A percentile compares a stretch with the other conserved stretches of the same genome.
phyloP scores from a whole-genome alignment of 1,284 basidiomycete genomes.

The Moesziomyces parantarcticus region DNA sequence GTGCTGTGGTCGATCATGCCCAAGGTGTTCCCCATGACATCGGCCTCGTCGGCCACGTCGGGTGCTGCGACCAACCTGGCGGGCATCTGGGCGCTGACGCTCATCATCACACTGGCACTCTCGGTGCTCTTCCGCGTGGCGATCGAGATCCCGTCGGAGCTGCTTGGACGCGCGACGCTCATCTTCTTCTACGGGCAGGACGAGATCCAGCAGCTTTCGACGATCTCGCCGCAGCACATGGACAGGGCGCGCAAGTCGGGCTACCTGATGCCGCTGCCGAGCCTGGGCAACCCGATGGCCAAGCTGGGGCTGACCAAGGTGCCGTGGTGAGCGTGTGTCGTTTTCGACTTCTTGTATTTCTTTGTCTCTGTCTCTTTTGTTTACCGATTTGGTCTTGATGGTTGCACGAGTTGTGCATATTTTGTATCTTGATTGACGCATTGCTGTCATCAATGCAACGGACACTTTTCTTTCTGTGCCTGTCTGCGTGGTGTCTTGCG shows the following conservation, averaged over 20 bases:
- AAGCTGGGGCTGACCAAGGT: constrained; percentile 45
- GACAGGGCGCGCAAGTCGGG: constrained; percentile 33
- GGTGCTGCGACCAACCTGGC: constrained; percentile 30
- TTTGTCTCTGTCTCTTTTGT: constrained; percentile 3
- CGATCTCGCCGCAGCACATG: constrained; percentile 20
- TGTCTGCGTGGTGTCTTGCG: too few species aligned
- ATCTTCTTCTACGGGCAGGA: constrained; percentile 49
- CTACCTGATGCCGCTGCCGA: constrained; percentile 33
- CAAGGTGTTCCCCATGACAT: constrained; percentile 38
- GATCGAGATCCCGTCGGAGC: constrained; percentile 42
- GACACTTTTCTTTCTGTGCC: too few species aligned
- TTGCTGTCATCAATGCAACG: too few species aligned
- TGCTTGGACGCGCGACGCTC: constrained; percentile 39
- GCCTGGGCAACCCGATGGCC: constrained; percentile 46
- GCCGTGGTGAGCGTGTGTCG: constrained; percentile 12
- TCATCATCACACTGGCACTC: constrained; percentile 34
- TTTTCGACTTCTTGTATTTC: not conserved
- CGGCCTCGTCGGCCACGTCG: constrained; percentile 15
- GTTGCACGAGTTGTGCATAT: not conserved
- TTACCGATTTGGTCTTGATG: not conserved
- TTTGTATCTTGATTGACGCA: too few species aligned
- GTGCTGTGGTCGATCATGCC: constrained; percentile 47
- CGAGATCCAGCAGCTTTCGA: constrained; percentile 31
- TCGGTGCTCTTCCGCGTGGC: constrained; percentile 23
- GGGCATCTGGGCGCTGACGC: constrained; percentile 43